phyloP scores from a whole-genome alignment of 148 eudicot species.

The Diospyros lotus region DNA sequence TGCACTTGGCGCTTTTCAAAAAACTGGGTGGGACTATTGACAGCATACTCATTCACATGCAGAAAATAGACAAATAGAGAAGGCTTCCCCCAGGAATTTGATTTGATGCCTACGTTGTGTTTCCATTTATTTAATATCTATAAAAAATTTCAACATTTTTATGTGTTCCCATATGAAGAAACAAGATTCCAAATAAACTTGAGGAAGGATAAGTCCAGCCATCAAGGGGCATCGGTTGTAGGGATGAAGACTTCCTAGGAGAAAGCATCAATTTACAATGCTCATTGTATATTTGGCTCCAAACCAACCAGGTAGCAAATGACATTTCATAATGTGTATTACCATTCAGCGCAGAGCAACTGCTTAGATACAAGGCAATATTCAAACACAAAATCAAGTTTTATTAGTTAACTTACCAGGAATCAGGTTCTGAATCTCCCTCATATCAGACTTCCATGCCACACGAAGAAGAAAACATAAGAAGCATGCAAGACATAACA shows the following conservation, averaged over 20 bases:
- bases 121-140: no score
- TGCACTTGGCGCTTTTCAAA: no score
- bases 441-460: constrained; percentile 75
- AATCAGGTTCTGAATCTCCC: constrained; percentile 65
- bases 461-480: constrained; percentile 29
- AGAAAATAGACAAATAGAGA: not conserved
- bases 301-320: not conserved
- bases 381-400: constrained; percentile 14
- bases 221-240: not conserved
- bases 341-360: not conserved
- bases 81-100: not conserved
- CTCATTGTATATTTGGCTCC: not conserved
- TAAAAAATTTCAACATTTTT: not conserved
- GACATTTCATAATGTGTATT: not conserved
- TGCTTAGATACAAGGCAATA: constrained; percentile 12
- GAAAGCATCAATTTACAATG: not conserved
- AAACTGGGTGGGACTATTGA: not conserved
- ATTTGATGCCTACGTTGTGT: not conserved
- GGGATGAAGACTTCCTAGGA: not conserved
- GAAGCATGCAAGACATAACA: constrained; percentile 20
- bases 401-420: constrained; percentile 57
- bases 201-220: not conserved
- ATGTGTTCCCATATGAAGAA: not conserved
- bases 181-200: not conserved
- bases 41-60: not conserved